These are phyloP conservation scores for Psilocybe subaeruginosa DNA, from an alignment of 768 basidiomycete genomes.

Conservation along the genomic window DNA sequence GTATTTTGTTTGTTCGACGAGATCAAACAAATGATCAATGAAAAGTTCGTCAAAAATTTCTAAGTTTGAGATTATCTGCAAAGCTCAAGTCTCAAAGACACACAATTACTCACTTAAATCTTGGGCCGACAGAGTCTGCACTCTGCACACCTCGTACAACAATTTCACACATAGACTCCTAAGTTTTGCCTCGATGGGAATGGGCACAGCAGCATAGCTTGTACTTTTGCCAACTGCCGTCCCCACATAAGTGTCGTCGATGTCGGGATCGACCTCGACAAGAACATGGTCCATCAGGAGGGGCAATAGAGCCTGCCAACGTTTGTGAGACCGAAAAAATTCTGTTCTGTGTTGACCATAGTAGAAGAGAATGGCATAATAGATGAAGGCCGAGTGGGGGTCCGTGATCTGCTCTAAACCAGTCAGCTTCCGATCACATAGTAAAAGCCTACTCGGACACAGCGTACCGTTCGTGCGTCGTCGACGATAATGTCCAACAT, in stretches of 20 bases:
- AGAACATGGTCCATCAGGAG: conserved; percentile 84
- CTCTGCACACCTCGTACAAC: conserved; percentile 91
- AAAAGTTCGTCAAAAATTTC: conserved; percentile 83
- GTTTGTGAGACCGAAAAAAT: conserved; percentile 79
- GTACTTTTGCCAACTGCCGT: conserved; percentile 38
- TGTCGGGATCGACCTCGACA: conserved; percentile 79
- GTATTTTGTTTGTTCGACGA: conserved; percentile 90
- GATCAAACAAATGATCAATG: conserved; percentile 87
- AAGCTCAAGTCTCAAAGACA: background rate
- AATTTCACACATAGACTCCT: conserved; percentile 70
- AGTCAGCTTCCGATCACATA: conserved; percentile 5
- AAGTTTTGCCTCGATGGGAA: conserved; percentile 86
- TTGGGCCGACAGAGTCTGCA: conserved; percentile 77
- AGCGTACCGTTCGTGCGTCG: conserved; percentile 66
- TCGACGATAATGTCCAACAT: conserved; percentile 83
- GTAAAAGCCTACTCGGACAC: conserved; percentile 11
- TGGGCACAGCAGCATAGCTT: conserved; percentile 42
- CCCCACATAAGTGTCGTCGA: conserved; percentile 62
- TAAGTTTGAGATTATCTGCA: conserved; percentile 30
- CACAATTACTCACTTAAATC: conserved; percentile 70
- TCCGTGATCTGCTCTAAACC: conserved; percentile 65
- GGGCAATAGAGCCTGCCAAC: conserved; percentile 83
- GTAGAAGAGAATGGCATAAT: conserved; percentile 75
- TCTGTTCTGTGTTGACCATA: conserved; percentile 71
- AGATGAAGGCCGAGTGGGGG: conserved; percentile 81